These are phyloP conservation scores for Gossypium lobatum DNA, from an alignment of 441 rosid genomes.

Conservation along the genomic window DNA sequence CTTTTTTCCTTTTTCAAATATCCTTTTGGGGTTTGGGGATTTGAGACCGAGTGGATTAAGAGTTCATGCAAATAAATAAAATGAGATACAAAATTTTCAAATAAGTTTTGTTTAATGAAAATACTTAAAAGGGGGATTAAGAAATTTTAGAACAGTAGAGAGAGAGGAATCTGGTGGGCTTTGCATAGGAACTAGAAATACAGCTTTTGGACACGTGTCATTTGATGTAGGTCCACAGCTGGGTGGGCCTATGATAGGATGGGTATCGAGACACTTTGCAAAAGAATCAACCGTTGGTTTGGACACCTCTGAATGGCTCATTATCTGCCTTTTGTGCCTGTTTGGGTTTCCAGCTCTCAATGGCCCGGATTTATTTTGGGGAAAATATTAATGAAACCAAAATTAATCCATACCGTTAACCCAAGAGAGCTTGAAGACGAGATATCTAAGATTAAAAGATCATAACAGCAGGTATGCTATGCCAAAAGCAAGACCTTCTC, in stretches of 20 bases:
- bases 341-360: not conserved
- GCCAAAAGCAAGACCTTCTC: too few relatives aligned
- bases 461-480: too few relatives aligned
- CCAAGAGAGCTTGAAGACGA: too few relatives aligned
- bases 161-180: slow-evolving; percentile 3
- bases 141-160: not conserved
- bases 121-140: not conserved
- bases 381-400: not conserved
- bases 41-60: slow-evolving; percentile 3
- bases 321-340: not conserved
- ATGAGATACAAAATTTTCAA: not conserved
- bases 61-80: slow-evolving; percentile 14
- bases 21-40: not conserved
- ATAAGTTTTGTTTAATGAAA: not conserved
- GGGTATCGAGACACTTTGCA: not conserved
- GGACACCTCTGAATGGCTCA: not conserved
- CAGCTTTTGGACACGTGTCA: not conserved
- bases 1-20: not conserved
- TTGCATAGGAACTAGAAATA: not conserved
- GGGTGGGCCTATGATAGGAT: not conserved
- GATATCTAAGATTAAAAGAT: too few relatives aligned
- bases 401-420: too few relatives aligned
- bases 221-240: not conserved
- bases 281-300: not conserved
- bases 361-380: not conserved